Conservation (phyloP, 768 basidiomycete genomes). For the Phallus indusiatus region DNA sequence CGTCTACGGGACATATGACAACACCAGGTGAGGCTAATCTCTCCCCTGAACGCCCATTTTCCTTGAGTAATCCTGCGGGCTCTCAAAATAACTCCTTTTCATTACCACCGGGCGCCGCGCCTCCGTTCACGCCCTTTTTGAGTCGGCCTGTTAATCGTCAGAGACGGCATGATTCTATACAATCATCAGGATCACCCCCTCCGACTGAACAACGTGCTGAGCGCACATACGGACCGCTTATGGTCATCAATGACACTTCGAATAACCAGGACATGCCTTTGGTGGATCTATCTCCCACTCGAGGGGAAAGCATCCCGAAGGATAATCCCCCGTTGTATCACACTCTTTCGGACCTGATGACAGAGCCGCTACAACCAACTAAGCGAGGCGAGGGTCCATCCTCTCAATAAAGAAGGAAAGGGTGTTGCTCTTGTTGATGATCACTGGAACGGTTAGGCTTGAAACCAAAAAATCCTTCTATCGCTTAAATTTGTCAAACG, state of each 20-base stretch:
- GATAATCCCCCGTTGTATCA: constrained; percentile 13
- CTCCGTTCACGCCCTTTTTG: neutral
- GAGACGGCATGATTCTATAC: neutral
- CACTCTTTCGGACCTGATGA: constrained; percentile 1
- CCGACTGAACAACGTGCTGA: neutral
- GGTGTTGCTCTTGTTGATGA: too few relatives aligned
- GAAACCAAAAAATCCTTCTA: too few relatives aligned
- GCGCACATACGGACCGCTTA: neutral
- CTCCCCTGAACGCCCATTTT: neutral
- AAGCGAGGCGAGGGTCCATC: neutral
- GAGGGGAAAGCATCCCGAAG: neutral
- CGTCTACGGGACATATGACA: neutral
- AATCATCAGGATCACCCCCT: neutral
- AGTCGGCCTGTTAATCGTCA: neutral
- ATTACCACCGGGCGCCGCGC: neutral
- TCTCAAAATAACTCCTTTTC: too few relatives aligned
- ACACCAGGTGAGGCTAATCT: neutral
- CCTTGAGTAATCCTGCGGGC: neutral
- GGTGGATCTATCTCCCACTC: constrained; percentile 1
- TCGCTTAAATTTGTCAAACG: too few relatives aligned
- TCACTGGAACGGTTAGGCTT: too few relatives aligned
- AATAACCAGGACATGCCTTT: constrained; percentile 5
- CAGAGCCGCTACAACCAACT: neutral
- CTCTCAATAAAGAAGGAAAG: neutral
- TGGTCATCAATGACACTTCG: constrained; percentile 2